Percentiles rank a stretch among this genome's conserved stretches.
These are phyloP conservation scores for Aureobasidium leucospermi DNA, from an alignment of 2,329 filamentous ascomycete genomes.

Conservation along the genomic window DNA sequence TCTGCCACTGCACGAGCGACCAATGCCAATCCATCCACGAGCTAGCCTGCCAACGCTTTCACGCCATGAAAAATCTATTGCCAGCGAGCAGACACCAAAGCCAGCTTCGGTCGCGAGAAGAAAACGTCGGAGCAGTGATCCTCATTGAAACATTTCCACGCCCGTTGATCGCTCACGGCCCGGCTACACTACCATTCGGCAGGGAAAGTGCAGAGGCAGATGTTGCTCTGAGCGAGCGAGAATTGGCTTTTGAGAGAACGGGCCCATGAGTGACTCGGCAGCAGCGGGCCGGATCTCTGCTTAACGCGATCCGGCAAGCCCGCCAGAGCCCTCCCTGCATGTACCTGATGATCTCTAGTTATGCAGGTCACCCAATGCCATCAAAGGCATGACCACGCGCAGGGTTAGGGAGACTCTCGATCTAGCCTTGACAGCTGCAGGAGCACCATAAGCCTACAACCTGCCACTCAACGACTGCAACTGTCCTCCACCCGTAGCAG, in stretches of 20 bases:
- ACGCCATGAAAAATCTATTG: neutral
- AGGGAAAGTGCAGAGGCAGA: neutral
- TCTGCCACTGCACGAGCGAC: conserved; percentile 9
- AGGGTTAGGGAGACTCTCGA: neutral
- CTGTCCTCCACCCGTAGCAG: neutral
- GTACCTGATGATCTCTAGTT: conserved; percentile 12
- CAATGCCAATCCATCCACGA: neutral
- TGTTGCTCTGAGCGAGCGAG: conserved; percentile 6
- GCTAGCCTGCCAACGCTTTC: neutral
- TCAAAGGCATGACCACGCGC: neutral
- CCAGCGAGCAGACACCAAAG: neutral
- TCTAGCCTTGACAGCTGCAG: conserved; percentile 1
- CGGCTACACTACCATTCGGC: conserved; percentile 7
- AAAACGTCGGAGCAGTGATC: neutral
- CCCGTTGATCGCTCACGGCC: conserved; percentile 11
- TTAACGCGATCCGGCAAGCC: neutral
- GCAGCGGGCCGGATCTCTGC: conserved; percentile 7
- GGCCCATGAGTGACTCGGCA: conserved; percentile 6
- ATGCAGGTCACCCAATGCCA: conserved; percentile 9
- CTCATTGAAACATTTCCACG: conserved; percentile 7
- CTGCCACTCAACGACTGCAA: neutral
- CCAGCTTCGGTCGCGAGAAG: neutral
- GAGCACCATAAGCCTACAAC: neutral
- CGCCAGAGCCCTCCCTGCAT: conserved; percentile 3
- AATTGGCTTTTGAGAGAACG: conserved; percentile 2